Base-by-base conservation (phyloP, 371 early-diverging fungal species). In the Coemansia sp. region DNA sequence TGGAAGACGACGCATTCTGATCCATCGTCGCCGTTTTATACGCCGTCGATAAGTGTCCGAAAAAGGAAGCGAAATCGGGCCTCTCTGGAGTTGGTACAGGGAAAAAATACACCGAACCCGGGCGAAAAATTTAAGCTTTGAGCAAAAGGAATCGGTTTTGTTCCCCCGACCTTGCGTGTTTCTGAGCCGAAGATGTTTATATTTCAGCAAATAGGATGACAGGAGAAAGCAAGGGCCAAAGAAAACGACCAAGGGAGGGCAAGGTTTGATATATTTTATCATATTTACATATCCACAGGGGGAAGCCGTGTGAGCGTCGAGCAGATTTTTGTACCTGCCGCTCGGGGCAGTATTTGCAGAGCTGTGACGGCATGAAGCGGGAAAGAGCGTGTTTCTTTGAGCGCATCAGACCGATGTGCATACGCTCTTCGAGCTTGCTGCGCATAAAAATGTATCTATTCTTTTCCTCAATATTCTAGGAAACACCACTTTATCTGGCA, bases 21-120 rank as follows among this genome's bases (percentile, higher is more conserved):
- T 67, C 57, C 67, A 67, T 67, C 33, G 53, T 53, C 47, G 9
- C 44, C 43, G 18, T 12, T 46, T 12, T 36, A 39, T 65, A 18
- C 18, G 18, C 18, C 18, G 18, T 18, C 18, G 18, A 18, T 18
- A 18, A 18, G 18, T 18, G 18, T 18, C 18, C 18, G 5, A 34
- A 7, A 8, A 34, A 60, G 18, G 18, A 18, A 18, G 18, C 18
- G 18, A 18, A 18, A 18, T 18, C 18, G 18, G 18, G 18, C 18
- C 18, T 18, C 18, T 18, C 18, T 18, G 18, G 18, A 18, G 18
- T 18, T 18, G 14, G 16, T 37, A 14, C 34, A 34, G 53, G 39
- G 32, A 33, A 42, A 37, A 46, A 36, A 6, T 52, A 42, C 42
- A 47, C 18, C 18, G 18, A 18, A 18, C 18, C 18, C 18, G 18